These are phyloP conservation scores for Phaffomyces opuntiae DNA, from an alignment of 805 yeast genomes.

Conservation along the genomic window DNA sequence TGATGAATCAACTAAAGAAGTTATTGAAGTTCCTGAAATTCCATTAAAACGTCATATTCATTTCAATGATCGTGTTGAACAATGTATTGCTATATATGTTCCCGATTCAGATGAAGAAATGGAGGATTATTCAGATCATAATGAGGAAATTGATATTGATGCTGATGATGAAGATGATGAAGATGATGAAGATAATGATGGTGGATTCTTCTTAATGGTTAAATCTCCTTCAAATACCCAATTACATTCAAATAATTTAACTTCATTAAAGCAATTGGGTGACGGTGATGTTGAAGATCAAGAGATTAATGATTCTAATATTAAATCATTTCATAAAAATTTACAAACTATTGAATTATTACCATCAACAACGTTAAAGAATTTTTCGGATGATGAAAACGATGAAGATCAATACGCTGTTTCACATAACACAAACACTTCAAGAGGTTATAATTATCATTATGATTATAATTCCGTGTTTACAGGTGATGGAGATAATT, in stretches of 20 bases:
- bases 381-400: constrained; percentile 58
- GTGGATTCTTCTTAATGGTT: constrained; percentile 61
- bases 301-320: not conserved
- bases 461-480: constrained; percentile 79
- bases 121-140: constrained; percentile 12
- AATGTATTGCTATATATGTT: constrained; percentile 65
- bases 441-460: constrained; percentile 63
- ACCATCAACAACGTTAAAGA: constrained; percentile 83
- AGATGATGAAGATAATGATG: constrained; percentile 45
- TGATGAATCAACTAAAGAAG: not conserved
- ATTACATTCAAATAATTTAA: constrained; percentile 11
- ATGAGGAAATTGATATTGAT: constrained; percentile 14
- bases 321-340: too few species aligned
- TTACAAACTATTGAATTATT: constrained; percentile 62
- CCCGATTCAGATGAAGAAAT: constrained; percentile 8
- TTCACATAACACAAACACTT: constrained; percentile 66
- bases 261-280: not conserved
- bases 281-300: not conserved
- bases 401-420: constrained; percentile 39
- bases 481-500: constrained; percentile 33
- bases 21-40: not conserved
- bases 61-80: constrained; percentile 91
- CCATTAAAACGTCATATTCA: constrained; percentile 43
- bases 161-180: constrained; percentile 14
- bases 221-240: constrained; percentile 33